Percentiles rank a stretch among this genome's conserved stretches.
phyloP scores from a whole-genome alignment of 768 basidiomycete species.

The Aureoboletus auriporus region DNA sequence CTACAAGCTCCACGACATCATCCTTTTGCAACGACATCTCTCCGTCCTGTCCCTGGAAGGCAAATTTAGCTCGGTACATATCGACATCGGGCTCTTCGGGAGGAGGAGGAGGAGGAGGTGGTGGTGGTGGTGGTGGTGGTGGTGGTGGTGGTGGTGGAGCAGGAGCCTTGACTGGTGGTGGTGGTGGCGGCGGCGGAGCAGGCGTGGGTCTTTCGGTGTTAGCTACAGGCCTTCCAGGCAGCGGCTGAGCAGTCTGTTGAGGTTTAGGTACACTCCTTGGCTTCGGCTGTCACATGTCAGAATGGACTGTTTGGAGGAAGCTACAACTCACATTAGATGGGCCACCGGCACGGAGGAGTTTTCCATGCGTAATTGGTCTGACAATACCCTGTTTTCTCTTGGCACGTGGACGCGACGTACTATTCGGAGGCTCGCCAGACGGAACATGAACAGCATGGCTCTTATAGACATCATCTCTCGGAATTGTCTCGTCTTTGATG shows the following conservation, averaged over 20 bases:
- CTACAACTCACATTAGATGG: slow-evolving; percentile 50
- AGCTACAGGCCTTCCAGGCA: slow-evolving; percentile 54
- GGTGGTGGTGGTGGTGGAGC: slow-evolving; percentile 52
- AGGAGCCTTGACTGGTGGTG: slow-evolving; percentile 38
- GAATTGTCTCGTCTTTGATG: slow-evolving; percentile 82
- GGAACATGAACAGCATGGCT: slow-evolving; percentile 86
- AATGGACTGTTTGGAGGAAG: neutral
- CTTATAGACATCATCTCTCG: slow-evolving; percentile 84
- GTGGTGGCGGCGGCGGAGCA: slow-evolving; percentile 36
- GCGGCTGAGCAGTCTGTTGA: slow-evolving; percentile 46
- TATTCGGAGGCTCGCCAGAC: slow-evolving; percentile 81
- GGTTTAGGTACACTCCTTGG: slow-evolving; percentile 33
- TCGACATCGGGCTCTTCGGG: slow-evolving; percentile 63
- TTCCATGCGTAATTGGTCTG: slow-evolving; percentile 81
- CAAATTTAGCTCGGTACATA: slow-evolving; percentile 83
- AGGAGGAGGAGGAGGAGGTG: slow-evolving; percentile 51
- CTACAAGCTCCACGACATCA: slow-evolving; percentile 85
- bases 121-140: slow-evolving; percentile 39
- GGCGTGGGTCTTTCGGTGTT: slow-evolving; percentile 22
- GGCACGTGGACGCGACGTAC: slow-evolving; percentile 78
- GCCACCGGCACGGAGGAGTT: slow-evolving; percentile 73
- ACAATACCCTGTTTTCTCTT: slow-evolving; percentile 85
- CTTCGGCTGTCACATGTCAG: slow-evolving; percentile 36
- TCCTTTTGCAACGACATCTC: slow-evolving; percentile 90
- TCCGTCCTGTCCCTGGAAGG: slow-evolving; percentile 90